Evolutionary conservation across 345 rosid species (phyloP), one percentile per base, ranked within the genome.

Genomic region (Erodium maritimum): DNA sequence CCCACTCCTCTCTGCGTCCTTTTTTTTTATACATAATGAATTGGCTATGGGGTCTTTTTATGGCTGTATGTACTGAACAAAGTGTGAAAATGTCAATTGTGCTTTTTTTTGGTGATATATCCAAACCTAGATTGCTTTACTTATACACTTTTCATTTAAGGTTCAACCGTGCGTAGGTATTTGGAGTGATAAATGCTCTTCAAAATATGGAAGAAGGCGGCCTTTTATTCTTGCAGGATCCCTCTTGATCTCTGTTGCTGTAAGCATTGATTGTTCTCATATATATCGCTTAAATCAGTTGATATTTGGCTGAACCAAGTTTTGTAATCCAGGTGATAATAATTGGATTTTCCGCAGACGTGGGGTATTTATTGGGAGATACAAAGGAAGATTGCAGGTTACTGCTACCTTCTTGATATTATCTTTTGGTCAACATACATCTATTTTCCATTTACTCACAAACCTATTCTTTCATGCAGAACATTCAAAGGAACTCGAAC

Each of bases 141-240:
- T 14, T 42, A 42, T 29, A 42, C 17, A 14, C 48, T 42, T 29
- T 29, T 29, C 37, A 29, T 29, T 59, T 59, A 74, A 89, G 99
- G 95, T 89, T 75, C 96, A 93, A 81, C 99, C 99, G 65, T 89
- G 86, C 75, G 95, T 93, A 65, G 99, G 99, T 54, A 87, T 86
- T 53, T 89, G 96, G 96, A 93, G 99, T 73, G 96, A 89, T 70
- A 93, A 89, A 69, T 93, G 95, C 74, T 71, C 82, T 65, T 89
- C 97, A 46, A 87, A 83, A 67, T 89, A 76, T 57, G 99, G 97
- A 67, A 82, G 95, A 74, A 79, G 95, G 64, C 73, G 97, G 23
- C 95, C 99, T 11, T 93, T 85, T 75, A 93, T 93, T 75, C 90
- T 93, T 62, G 88, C 79, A 51, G 97, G 96, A 67, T 78, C 95